Percentiles rank a stretch among this genome's conserved stretches.
Evolutionary conservation across 2,329 filamentous ascomycete genomes (phyloP).

Genomic region (Aureobasidium namibiae): DNA sequence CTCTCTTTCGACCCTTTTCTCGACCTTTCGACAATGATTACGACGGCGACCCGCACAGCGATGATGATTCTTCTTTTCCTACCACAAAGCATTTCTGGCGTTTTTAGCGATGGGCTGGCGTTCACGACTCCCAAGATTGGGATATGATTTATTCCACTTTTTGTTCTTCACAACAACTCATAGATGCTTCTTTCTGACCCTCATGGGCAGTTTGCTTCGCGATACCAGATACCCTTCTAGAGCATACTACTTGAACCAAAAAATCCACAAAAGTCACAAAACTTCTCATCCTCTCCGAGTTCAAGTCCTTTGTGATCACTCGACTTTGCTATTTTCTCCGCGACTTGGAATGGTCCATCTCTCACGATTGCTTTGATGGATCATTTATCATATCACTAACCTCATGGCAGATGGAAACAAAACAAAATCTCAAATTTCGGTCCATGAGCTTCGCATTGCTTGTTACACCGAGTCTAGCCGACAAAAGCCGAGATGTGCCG

Average conservation of each 20-base stretch:
- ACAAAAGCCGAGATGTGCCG: neutral
- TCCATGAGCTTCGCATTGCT: neutral
- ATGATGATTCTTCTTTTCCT: neutral
- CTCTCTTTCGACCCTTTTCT: neutral
- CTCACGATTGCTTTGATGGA: too few species aligned
- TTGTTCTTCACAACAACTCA: neutral
- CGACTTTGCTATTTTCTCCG: too few species aligned
- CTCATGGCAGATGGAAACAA: too few species aligned
- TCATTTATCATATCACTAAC: too few species aligned
- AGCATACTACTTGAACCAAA: neutral
- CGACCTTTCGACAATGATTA: neutral
- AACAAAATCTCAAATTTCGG: neutral
- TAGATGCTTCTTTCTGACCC: conserved; percentile 1
- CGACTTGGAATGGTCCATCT: too few species aligned
- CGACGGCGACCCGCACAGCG: neutral
- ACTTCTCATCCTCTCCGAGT: neutral
- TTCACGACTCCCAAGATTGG: neutral
- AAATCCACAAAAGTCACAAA: neutral
- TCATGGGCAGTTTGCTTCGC: neutral
- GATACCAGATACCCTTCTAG: neutral
- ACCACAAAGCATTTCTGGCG: neutral
- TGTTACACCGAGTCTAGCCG: neutral
- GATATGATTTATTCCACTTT: neutral
- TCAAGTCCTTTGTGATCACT: neutral
- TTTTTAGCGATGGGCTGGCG: neutral